These are phyloP conservation scores for Priceomyces castillae DNA, from an alignment of 805 yeast genomes.

Conservation along the genomic window DNA sequence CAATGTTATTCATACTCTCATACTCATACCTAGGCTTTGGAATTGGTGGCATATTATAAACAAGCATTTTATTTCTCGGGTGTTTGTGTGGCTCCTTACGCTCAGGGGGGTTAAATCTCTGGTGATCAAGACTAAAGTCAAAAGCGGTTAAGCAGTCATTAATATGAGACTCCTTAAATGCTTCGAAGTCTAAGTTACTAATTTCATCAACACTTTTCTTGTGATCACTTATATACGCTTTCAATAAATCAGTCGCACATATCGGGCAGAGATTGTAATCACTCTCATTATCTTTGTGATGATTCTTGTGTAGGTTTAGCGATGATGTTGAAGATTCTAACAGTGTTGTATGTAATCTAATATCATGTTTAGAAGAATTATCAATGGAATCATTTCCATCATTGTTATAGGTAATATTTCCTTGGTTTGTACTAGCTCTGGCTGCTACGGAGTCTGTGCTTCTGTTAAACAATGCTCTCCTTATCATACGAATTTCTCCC, in stretches of 20 bases:
- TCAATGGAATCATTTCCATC: conserved; percentile 5
- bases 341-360: conserved; percentile 17
- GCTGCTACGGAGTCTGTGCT: not conserved
- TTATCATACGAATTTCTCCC: conserved; percentile 54
- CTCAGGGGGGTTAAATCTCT: conserved; percentile 37
- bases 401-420: conserved; percentile 14
- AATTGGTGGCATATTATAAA: conserved; percentile 57
- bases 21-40: conserved; percentile 34
- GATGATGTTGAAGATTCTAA: conserved; percentile 22
- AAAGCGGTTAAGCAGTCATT: conserved; percentile 69
- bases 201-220: conserved; percentile 12
- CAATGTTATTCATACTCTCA: conserved; percentile 24
- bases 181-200: conserved; percentile 26
- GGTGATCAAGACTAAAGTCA: conserved; percentile 58
- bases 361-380: conserved; percentile 19
- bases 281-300: conserved; percentile 20
- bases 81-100: conserved; percentile 14
- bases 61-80: conserved; percentile 77
- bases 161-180: conserved; percentile 62
- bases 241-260: conserved; percentile 32
- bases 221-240: conserved; percentile 16
- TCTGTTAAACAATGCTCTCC: conserved; percentile 33
- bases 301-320: conserved; percentile 7
- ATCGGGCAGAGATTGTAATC: conserved; percentile 42
- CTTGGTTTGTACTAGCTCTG: not conserved